phyloP scores from a whole-genome alignment of 2,329 filamentous ascomycete genomes.

The Aspergillus ochraceus region DNA sequence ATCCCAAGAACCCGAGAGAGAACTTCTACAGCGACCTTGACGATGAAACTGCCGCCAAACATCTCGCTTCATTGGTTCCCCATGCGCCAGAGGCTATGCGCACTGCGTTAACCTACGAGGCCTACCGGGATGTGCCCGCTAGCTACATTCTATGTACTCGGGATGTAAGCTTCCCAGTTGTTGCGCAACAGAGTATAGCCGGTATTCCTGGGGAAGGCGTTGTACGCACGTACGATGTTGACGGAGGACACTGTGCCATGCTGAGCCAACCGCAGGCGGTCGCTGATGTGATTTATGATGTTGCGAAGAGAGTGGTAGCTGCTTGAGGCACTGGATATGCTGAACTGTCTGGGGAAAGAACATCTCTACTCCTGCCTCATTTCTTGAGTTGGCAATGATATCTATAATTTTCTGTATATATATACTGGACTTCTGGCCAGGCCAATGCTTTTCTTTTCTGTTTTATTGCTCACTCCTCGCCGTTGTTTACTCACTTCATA shows the following conservation, averaged over 20 bases:
- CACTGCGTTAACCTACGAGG: not conserved
- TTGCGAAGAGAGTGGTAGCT: not conserved
- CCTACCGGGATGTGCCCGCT: not conserved
- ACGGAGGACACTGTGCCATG: not conserved
- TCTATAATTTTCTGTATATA: no score
- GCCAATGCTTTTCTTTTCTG: no score
- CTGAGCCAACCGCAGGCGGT: not conserved
- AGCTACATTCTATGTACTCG: not conserved
- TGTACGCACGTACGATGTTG: not conserved
- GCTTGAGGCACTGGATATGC: not conserved
- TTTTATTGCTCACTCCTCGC: no score
- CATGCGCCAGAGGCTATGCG: not conserved
- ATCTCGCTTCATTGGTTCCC: not conserved
- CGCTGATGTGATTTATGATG: not conserved
- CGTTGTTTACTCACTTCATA: no score
- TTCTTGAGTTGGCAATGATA: no score
- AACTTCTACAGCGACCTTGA: not conserved
- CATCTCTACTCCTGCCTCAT: no score
- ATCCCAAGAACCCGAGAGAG: not conserved
- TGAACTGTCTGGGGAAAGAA: no score
- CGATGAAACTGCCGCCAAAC: not conserved
- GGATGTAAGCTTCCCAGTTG: not conserved
- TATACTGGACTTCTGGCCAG: no score
- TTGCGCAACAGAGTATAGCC: not conserved
- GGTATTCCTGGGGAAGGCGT: not conserved